These are phyloP conservation scores for Solanum bulbocastanum DNA, from an alignment of 257 asterid species.

Conservation along the genomic window DNA sequence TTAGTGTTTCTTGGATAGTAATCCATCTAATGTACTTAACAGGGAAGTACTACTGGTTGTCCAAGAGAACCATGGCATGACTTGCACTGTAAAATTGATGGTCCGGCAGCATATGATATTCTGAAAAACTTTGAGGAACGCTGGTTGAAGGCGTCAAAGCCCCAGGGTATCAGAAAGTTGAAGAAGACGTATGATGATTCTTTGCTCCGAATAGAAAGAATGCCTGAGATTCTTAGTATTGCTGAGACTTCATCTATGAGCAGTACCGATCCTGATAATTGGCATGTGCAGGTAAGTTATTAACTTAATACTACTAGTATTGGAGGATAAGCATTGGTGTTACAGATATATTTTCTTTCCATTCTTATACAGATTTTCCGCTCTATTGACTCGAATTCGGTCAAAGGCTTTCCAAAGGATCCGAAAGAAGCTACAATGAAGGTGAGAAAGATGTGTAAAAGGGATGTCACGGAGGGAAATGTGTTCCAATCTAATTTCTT, in stretches of 20 bases:
- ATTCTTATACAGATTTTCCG: conserved; percentile 61
- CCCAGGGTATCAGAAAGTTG: conserved; percentile 71
- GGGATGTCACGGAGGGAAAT: background rate
- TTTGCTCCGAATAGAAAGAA: conserved; percentile 79
- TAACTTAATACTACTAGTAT: background rate
- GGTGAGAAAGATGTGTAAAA: conserved; percentile 31
- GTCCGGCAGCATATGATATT: conserved; percentile 97
- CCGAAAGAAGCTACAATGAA: conserved; percentile 64
- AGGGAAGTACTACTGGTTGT: conserved; percentile 71
- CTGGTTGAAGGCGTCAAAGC: conserved; percentile 85
- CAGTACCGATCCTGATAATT: conserved; percentile 66
- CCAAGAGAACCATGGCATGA: conserved; percentile 99
- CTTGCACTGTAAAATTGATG: conserved; percentile 85
- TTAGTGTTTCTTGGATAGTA: background rate
- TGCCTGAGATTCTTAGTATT: conserved; percentile 81
- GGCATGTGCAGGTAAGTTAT: conserved; percentile 79
- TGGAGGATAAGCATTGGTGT: background rate
- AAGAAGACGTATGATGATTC: conserved; percentile 77
- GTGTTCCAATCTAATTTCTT: background rate
- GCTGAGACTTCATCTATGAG: conserved; percentile 55
- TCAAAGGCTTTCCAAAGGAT: conserved; percentile 88
- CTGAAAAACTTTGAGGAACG: conserved; percentile 86
- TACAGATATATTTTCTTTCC: background rate
- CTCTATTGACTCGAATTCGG: conserved; percentile 96
- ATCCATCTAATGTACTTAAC: conserved; percentile 2